phyloP scores from a whole-genome alignment of 2,329 filamentous ascomycete species.

The Didymella sp. region DNA sequence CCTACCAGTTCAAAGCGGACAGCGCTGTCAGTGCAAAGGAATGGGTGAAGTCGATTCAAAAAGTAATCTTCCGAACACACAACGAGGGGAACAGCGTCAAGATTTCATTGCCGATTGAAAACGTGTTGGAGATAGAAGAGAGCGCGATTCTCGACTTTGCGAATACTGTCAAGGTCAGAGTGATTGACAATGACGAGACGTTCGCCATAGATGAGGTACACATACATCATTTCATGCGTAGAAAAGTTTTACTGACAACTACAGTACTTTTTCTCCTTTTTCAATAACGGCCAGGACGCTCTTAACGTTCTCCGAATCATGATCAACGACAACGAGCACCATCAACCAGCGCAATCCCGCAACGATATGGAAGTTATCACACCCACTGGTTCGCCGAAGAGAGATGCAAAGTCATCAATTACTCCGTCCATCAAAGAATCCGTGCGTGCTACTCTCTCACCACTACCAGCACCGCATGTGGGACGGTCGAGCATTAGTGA shows the following conservation, averaged over 20 bases:
- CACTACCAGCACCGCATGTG: conserved; percentile 45
- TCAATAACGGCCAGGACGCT: conserved; percentile 83
- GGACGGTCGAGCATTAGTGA: conserved; percentile 51
- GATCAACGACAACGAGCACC: conserved; percentile 67
- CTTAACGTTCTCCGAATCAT: conserved; percentile 77
- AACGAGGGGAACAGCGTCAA: conserved; percentile 98
- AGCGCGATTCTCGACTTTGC: conserved; percentile 89
- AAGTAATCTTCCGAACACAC: conserved; percentile 93
- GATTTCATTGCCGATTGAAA: conserved; percentile 86
- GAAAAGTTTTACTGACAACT: conserved; percentile 15
- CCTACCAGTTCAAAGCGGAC: conserved; percentile 88
- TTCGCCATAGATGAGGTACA: conserved; percentile 93
- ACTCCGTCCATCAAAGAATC: conserved; percentile 46
- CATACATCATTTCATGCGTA: conserved; percentile 19
- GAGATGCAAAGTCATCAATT: conserved; percentile 20
- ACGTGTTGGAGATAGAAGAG: conserved; percentile 91
- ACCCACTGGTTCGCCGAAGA: conserved; percentile 24
- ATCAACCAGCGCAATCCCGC: conserved; percentile 27
- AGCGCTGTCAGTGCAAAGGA: conserved; percentile 88
- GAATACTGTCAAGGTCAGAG: conserved; percentile 90
- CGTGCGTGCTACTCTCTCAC: conserved; percentile 55
- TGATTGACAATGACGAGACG: conserved; percentile 92
- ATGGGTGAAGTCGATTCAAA: conserved; percentile 93
- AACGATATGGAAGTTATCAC: conserved; percentile 23
- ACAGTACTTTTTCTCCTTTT: conserved; percentile 96